phyloP scores from a whole-genome alignment of 495 filamentous ascomycete genomes.

The Penicillium lividum region DNA sequence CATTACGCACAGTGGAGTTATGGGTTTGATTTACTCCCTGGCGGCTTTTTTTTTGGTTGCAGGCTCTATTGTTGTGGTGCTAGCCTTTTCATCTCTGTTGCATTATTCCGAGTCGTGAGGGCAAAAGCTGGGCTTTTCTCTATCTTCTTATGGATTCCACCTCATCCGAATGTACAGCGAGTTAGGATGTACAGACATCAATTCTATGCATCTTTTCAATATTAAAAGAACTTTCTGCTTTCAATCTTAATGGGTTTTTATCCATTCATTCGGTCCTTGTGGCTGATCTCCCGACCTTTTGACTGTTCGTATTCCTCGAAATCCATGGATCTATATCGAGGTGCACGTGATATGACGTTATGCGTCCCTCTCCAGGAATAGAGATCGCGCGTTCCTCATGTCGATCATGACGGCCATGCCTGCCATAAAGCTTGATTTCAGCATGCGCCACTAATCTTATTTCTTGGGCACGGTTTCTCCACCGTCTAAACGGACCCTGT shows the following conservation, averaged over 20 bases:
- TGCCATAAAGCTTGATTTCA: conserved; percentile 24
- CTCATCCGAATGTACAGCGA: conserved; percentile 23
- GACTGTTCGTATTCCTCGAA: conserved; percentile 1
- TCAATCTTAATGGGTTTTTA: neutral
- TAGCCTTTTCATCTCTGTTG: conserved; percentile 2
- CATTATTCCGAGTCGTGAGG: neutral
- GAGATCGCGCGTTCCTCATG: conserved; percentile 1
- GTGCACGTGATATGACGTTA: conserved; percentile 27
- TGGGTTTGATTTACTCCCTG: conserved; percentile 8
- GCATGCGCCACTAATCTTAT: conserved; percentile 13
- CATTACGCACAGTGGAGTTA: conserved; percentile 26
- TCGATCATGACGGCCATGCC: conserved; percentile 23
- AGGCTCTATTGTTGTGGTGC: neutral
- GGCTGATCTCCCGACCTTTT: neutral
- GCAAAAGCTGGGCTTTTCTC: conserved; percentile 12
- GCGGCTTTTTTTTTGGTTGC: neutral
- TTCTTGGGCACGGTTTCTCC: neutral
- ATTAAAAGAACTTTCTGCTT: conserved; percentile 16
- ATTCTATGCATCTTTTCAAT: conserved; percentile 6
- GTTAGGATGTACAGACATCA: conserved; percentile 24
- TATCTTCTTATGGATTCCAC: conserved; percentile 4
- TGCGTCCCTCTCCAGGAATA: neutral
- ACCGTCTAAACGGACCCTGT: neutral
- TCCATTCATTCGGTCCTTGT: neutral
- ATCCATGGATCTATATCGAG: conserved; percentile 11